Percentiles rank a stretch among this genome's conserved stretches.
Conservation (phyloP, 2,329 filamentous ascomycete genomes). For the Thermoascus crustaceus region DNA sequence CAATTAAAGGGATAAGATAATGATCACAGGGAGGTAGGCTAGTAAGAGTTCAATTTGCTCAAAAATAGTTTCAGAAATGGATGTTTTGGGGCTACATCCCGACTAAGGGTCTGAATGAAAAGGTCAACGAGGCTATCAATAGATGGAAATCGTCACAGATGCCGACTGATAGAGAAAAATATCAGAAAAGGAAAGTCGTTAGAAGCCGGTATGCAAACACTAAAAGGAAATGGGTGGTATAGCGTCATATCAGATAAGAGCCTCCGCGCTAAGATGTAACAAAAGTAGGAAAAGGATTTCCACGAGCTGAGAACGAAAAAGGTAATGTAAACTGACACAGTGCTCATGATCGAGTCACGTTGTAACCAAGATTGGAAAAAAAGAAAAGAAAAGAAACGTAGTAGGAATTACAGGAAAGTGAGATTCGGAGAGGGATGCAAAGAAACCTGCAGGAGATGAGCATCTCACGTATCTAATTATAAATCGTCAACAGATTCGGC, state of each 20-base stretch:
- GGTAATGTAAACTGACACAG: not conserved
- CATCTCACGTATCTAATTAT: too few relatives aligned
- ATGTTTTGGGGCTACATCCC: too few relatives aligned
- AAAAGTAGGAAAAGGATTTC: not conserved
- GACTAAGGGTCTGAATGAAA: too few relatives aligned
- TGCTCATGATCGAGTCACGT: constrained; percentile 3
- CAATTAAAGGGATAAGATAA: not conserved
- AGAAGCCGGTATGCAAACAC: constrained; percentile 8
- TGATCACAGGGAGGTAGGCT: not conserved
- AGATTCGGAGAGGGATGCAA: too few relatives aligned
- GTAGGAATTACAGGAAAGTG: too few relatives aligned
- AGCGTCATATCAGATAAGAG: constrained; percentile 2
- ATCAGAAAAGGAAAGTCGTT: constrained; percentile 4
- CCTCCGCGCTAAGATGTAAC: not conserved
- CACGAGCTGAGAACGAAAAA: not conserved
- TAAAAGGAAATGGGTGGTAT: constrained; percentile 1
- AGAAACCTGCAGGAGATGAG: too few relatives aligned
- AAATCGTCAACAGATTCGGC: too few relatives aligned
- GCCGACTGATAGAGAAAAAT: constrained; percentile 2
- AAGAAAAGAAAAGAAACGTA: constrained; percentile 13
- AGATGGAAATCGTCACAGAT: not conserved
- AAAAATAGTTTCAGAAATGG: too few relatives aligned
- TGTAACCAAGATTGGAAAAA: constrained; percentile 2
- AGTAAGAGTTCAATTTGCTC: too few relatives aligned
- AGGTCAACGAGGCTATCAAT: too few relatives aligned